Percentiles rank a stretch among this genome's conserved stretches.
Evolutionary conservation across 2,329 filamentous ascomycete genomes (phyloP).

Genomic region (Aspergillus puulaauensis): DNA sequence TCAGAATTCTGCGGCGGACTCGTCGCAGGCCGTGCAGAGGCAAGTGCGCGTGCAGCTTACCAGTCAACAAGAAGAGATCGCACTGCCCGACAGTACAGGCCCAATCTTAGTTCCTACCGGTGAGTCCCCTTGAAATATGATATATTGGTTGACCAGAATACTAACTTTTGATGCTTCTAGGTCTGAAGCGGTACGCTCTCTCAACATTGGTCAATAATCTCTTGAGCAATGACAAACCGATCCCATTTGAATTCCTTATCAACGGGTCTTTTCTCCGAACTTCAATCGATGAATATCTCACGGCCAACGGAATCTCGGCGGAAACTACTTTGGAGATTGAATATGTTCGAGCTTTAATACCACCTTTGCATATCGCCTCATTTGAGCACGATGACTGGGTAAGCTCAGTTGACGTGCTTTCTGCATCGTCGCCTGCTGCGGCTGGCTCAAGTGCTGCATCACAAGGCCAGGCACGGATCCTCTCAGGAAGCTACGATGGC

Average conservation of each 20-base stretch:
- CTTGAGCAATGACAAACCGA: slow-evolving; percentile 53
- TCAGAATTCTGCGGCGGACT: slow-evolving; percentile 18
- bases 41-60: slow-evolving; percentile 58
- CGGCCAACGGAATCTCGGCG: slow-evolving; percentile 78
- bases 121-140: slow-evolving; percentile 29
- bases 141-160: not conserved
- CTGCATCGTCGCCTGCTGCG: slow-evolving; percentile 62
- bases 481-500: slow-evolving; percentile 95
- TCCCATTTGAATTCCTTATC: slow-evolving; percentile 82
- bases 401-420: slow-evolving; percentile 78
- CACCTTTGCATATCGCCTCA: slow-evolving; percentile 82
- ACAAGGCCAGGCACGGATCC: slow-evolving; percentile 66
- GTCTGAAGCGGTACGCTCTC: slow-evolving; percentile 58
- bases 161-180: slow-evolving; percentile 31
- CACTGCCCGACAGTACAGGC: slow-evolving; percentile 54
- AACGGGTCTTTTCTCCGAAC: slow-evolving; percentile 90
- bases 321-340: slow-evolving; percentile 86
- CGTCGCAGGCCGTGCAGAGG: slow-evolving; percentile 32
- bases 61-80: slow-evolving; percentile 53
- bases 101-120: slow-evolving; percentile 59
- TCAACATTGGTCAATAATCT: slow-evolving; percentile 65
- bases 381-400: slow-evolving; percentile 99
- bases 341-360: slow-evolving; percentile 88
- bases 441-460: slow-evolving; percentile 47
- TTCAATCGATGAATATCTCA: slow-evolving; percentile 87